Evolutionary conservation across 768 basidiomycete genomes (phyloP).

Genomic region (Tylopilus rubrobrunneus): DNA sequence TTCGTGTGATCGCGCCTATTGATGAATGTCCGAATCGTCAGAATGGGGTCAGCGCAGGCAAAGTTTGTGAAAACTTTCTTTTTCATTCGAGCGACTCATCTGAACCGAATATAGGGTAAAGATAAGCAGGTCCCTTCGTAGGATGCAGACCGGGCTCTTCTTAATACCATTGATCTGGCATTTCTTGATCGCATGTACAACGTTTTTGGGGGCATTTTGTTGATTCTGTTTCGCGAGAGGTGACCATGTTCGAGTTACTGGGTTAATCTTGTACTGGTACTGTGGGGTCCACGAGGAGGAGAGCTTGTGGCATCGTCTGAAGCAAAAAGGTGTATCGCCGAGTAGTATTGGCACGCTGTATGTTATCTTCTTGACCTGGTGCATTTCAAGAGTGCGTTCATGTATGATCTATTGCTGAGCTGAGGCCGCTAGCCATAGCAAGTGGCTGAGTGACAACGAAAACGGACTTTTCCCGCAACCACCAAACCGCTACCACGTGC

Average conservation of each 20-base stretch:
- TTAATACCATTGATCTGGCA: not conserved
- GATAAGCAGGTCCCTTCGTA: not conserved
- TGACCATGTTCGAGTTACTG: not conserved
- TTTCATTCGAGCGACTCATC: not conserved
- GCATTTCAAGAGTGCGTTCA: no score
- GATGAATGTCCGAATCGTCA: not conserved
- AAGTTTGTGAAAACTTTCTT: not conserved
- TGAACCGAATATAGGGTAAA: not conserved
- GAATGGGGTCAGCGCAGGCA: not conserved
- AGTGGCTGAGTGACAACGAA: no score
- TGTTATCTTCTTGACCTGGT: no score
- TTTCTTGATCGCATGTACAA: not conserved
- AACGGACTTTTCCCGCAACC: no score
- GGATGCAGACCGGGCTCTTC: not conserved
- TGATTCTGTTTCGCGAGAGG: not conserved
- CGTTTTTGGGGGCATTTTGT: conserved; percentile 1
- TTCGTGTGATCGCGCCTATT: not conserved
- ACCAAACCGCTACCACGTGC: no score
- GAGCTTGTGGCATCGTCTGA: no score
- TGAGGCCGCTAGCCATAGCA: no score
- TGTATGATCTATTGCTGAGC: no score
- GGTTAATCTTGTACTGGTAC: not conserved
- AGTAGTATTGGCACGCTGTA: no score
- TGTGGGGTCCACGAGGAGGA: no score
- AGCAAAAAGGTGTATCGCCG: no score